Evolutionary conservation across 352 stramenopile species (phyloP), one percentile per base, ranked within the genome.

Genomic region (Phytophthora capsici): DNA sequence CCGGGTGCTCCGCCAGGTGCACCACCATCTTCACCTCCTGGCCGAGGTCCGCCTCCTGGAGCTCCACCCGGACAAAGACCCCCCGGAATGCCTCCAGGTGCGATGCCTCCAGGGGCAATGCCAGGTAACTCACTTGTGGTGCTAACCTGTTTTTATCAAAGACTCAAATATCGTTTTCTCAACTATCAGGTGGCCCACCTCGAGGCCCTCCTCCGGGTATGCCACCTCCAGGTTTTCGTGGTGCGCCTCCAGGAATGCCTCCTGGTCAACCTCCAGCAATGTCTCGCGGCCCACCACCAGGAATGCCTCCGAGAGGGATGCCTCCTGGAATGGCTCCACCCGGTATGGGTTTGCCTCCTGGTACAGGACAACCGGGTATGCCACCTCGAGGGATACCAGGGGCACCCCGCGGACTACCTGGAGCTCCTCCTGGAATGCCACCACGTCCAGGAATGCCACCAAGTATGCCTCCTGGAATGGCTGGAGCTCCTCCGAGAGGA

Each of bases 291-390:
- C 66, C 71, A 32, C 73, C 72, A 19, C 63, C 71, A 38, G 66
- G 67, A 47, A 84, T 80, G 66, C 59, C 60, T n/a, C 80, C 80
- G 10, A 26, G 72, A 66, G 66, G 38, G 20, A 47, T 59, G 32
- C 36, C 58, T n/a, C 64, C 65, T 10, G 53, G 57, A 40, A 67
- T 66, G 63, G 55, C 43, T 13, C 54, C 63, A 16, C 45, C 56
- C n/a, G 50, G 68, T 19, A 69, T 69, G 36, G 52, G 26, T 7
- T 30, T 61, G 12, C 60, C 69, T 22, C 63, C 44, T 17, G 37
- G 63, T 16, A 61, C 57, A 17, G 26, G 53, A 20, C 60, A 60
- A 4, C 53, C 66, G 36, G 61, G 68, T 22, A 75, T 78, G 53
- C 59, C 63, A 8, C 64, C 59, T 25, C 41, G 64, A 56, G 69